A percentile compares a stretch with the other conserved stretches of the same genome.
Evolutionary conservation across 1,284 basidiomycete species (phyloP).

Genomic region (Heliocybe sulcata): DNA sequence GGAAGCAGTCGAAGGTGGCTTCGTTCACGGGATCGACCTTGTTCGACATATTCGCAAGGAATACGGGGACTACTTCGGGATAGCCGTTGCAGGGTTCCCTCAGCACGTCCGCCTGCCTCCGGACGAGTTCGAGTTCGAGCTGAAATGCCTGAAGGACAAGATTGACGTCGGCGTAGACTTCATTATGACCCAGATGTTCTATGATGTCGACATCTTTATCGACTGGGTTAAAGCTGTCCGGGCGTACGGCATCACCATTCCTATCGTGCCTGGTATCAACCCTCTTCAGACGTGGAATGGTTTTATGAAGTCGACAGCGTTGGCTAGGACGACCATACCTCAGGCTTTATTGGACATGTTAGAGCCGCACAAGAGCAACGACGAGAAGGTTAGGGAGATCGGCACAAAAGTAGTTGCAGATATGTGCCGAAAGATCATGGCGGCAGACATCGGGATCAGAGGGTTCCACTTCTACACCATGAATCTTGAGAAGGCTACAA

Average conservation of each 20-base stretch:
- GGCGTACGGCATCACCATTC: conserved; percentile 84
- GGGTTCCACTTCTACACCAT: conserved; percentile 97
- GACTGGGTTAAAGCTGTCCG: conserved; percentile 81
- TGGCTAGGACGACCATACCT: conserved; percentile 85
- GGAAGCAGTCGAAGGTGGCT: conserved; percentile 86
- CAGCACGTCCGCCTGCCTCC: conserved; percentile 59
- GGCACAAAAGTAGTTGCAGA: conserved; percentile 87
- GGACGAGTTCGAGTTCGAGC: conserved; percentile 77
- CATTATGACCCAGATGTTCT: conserved; percentile 97
- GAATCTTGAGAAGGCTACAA: conserved; percentile 95
- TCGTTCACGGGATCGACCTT: conserved; percentile 86
- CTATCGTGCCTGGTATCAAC: conserved; percentile 94
- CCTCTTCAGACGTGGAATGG: conserved; percentile 99
- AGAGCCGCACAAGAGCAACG: conserved; percentile 87
- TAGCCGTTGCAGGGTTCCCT: conserved; percentile 90
- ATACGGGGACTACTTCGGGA: conserved; percentile 90
- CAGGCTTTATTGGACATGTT: conserved; percentile 74
- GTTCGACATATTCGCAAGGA: conserved; percentile 77
- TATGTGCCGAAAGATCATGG: conserved; percentile 78
- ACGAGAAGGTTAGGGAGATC: conserved; percentile 84
- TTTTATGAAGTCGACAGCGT: conserved; percentile 86
- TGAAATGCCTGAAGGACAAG: conserved; percentile 84
- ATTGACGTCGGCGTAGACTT: conserved; percentile 83
- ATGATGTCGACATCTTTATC: conserved; percentile 83
- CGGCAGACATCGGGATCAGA: conserved; percentile 73